phyloP scores from a whole-genome alignment of 352 stramenopile genomes.

The Phytophthora sojae region DNA sequence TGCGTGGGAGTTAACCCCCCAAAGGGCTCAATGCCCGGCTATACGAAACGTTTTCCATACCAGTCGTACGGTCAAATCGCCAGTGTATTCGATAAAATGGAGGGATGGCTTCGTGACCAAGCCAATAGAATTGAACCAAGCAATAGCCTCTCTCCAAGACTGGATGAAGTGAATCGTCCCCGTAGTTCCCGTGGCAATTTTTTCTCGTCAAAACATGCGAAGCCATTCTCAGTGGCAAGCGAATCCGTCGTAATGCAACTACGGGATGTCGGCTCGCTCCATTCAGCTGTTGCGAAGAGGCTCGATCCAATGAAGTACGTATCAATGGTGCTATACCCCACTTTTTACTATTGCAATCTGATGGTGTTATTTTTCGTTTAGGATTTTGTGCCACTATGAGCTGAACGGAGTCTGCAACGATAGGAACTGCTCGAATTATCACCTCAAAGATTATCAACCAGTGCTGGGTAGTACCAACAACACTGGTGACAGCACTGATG shows the following conservation, averaged over 20 bases:
- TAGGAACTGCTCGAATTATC: constrained; percentile 68
- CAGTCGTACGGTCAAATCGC: constrained; percentile 44
- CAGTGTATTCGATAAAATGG: constrained; percentile 37
- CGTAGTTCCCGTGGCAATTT: neutral
- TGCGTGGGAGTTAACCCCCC: constrained; percentile 24
- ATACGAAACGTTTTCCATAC: constrained; percentile 9
- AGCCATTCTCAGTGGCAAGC: constrained; percentile 43
- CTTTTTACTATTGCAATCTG: neutral
- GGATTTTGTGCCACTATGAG: constrained; percentile 77
- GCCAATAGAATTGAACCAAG: constrained; percentile 16
- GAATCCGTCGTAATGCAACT: constrained; percentile 59
- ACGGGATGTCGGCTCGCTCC: constrained; percentile 1
- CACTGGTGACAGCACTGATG: neutral
- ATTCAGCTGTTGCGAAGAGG: constrained; percentile 18
- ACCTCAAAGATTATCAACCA: constrained; percentile 62
- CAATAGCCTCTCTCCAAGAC: constrained; percentile 7
- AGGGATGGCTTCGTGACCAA: constrained; percentile 40
- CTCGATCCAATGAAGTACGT: constrained; percentile 70
- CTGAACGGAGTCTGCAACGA: constrained; percentile 83
- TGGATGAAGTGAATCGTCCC: neutral
- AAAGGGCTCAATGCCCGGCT: neutral
- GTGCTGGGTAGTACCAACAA: neutral
- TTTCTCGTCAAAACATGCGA: constrained; percentile 24
- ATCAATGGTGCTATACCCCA: neutral
- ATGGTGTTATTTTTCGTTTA: constrained; percentile 25